phyloP scores from a whole-genome alignment of 1,284 basidiomycete genomes.

The Sanghuangporus baumii region DNA sequence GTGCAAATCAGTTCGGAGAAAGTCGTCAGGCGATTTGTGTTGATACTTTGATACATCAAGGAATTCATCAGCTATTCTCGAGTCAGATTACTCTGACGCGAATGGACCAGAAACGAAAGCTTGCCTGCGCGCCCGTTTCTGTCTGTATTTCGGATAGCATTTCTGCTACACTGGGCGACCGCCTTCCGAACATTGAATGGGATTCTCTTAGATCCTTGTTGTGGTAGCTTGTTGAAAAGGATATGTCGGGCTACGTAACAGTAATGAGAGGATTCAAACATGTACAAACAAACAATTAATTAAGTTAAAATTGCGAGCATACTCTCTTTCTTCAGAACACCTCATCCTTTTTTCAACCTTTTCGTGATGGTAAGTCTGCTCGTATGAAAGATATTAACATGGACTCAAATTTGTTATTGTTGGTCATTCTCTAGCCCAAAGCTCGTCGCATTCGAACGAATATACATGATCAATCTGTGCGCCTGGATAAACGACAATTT shows the following conservation, averaged over 20 bases:
- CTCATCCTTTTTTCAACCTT: no score
- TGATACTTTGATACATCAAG: conserved; percentile 28
- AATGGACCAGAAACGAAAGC: neutral
- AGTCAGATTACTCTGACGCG: neutral
- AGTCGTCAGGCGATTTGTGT: neutral
- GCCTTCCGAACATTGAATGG: neutral
- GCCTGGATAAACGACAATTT: conserved; percentile 42
- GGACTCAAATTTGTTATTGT: neutral
- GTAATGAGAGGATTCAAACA: neutral
- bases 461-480: conserved; percentile 48
- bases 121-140: conserved; percentile 12
- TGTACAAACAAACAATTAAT: neutral
- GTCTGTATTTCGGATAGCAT: conserved; percentile 12
- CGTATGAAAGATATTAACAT: neutral
- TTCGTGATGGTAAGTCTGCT: neutral
- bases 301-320: neutral
- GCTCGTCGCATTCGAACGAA: conserved; percentile 41
- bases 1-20: neutral
- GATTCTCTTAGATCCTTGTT: neutral
- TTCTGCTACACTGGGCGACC: neutral
- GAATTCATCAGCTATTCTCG: conserved; percentile 31
- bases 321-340: neutral
- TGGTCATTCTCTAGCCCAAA: conserved; percentile 45
- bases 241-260: neutral
- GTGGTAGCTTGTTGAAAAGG: neutral